These are phyloP conservation scores for Orobanche coerulescens DNA, from an alignment of 257 asterid genomes.

Conservation along the genomic window DNA sequence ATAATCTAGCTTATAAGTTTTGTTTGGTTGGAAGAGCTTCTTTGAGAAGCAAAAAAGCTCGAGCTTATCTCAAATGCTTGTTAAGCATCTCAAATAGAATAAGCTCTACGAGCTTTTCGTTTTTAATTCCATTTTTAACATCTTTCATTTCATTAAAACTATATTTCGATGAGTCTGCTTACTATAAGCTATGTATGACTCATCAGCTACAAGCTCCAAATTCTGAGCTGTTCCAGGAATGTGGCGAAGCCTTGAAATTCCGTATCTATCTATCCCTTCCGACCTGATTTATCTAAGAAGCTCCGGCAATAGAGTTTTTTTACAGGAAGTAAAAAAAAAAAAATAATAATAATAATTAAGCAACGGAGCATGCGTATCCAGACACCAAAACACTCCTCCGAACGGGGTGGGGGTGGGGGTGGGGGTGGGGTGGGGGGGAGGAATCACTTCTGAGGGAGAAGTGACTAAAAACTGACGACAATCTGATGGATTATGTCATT, in stretches of 20 bases:
- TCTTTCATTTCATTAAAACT: no score
- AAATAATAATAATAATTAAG: slow-evolving; percentile 24
- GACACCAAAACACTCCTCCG: slow-evolving; percentile 20
- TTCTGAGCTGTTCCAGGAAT: not conserved
- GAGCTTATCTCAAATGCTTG: no score
- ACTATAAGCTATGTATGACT: no score
- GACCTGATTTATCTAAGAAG: slow-evolving; percentile 22
- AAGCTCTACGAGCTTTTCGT: no score
- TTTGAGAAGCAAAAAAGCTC: no score
- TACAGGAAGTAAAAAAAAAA: slow-evolving; percentile 23
- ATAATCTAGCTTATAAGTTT: no score
- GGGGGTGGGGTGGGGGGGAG: not conserved
- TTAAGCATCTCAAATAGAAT: no score
- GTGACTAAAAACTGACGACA: slow-evolving; percentile 20
- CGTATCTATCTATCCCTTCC: slow-evolving; percentile 6
- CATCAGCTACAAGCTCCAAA: no score
- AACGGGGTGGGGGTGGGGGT: not conserved
- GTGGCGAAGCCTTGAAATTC: not conserved
- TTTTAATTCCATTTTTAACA: no score
- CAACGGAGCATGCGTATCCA: slow-evolving; percentile 18
- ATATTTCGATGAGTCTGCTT: no score
- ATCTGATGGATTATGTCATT: slow-evolving; percentile 21
- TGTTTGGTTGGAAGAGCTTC: no score
- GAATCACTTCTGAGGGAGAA: not conserved
- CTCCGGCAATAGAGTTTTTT: slow-evolving; percentile 17